These are phyloP conservation scores for Myxozyma udenii DNA, from an alignment of 805 yeast genomes.

Conservation along the genomic window DNA sequence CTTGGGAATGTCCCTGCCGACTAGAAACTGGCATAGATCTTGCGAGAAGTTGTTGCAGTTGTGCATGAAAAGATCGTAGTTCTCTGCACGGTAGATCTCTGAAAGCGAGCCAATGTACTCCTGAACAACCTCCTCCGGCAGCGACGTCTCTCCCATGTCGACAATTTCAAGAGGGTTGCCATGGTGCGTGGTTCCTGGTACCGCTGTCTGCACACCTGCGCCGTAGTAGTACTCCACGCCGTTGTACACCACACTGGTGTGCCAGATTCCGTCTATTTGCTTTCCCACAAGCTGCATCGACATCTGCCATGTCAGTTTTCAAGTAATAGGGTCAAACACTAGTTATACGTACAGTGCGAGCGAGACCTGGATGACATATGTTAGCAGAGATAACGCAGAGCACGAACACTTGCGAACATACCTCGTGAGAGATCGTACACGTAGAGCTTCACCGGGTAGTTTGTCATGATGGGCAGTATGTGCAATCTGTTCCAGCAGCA, in stretches of 20 bases:
- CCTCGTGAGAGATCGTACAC: conserved; percentile 59
- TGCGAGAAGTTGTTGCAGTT: conserved; percentile 69
- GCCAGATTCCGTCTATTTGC: conserved; percentile 59
- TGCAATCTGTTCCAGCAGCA: no score
- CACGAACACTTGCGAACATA: neutral
- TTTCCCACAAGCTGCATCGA: conserved; percentile 53
- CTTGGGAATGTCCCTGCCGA: conserved; percentile 54
- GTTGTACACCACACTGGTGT: conserved; percentile 55
- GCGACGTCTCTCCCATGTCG: conserved; percentile 52
- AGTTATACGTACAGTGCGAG: conserved; percentile 38
- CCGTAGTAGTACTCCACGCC: conserved; percentile 60
- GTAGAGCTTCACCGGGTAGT: conserved; percentile 52
- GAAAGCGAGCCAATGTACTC: conserved; percentile 54
- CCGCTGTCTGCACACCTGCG: conserved; percentile 50
- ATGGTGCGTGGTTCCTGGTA: conserved; percentile 57
- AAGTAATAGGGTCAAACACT: neutral
- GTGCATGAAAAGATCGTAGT: conserved; percentile 57
- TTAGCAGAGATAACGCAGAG: neutral
- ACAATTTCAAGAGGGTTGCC: conserved; percentile 55
- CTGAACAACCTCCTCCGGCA: conserved; percentile 51
- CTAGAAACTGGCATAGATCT: conserved; percentile 54
- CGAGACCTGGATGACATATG: conserved; percentile 46
- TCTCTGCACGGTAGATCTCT: conserved; percentile 47
- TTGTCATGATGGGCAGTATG: no score
- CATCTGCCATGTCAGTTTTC: conserved; percentile 7